These are phyloP conservation scores for Glaciozyma antarctica DNA, from an alignment of 768 basidiomycete species.

Conservation along the genomic window DNA sequence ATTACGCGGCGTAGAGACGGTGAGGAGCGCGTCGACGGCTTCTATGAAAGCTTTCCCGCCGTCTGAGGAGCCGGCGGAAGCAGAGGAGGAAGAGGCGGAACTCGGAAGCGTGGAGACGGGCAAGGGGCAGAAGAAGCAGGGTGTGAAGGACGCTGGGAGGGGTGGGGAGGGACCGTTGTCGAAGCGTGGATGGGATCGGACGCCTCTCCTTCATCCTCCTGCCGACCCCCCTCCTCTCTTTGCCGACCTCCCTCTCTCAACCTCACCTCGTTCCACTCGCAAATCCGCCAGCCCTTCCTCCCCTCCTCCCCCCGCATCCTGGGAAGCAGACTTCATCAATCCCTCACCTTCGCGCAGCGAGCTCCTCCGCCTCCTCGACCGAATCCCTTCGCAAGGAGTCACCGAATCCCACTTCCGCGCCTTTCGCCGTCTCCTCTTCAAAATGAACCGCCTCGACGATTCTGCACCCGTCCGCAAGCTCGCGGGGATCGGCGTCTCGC, in stretches of 20 bases:
- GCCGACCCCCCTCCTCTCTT: neutral
- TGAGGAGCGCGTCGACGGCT: neutral
- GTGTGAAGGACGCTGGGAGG: neutral
- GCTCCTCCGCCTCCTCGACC: neutral
- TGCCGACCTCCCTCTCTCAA: neutral
- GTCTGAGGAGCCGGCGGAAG: neutral
- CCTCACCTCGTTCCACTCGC: neutral
- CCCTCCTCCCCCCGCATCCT: neutral
- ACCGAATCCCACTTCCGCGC: too few species aligned
- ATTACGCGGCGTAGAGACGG: neutral
- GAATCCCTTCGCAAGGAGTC: neutral
- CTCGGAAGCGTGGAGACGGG: neutral
- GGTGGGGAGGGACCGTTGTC: neutral
- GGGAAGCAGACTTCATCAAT: neutral
- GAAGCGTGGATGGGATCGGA: neutral
- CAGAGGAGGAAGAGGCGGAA: neutral
- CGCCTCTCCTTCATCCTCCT: neutral
- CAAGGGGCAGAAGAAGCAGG: neutral
- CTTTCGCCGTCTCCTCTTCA: neutral
- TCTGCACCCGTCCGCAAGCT: neutral
- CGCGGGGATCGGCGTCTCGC: neutral
- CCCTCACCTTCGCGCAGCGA: neutral
- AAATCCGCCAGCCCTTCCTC: neutral
- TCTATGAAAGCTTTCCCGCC: neutral
- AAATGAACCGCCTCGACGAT: slow-evolving; percentile 9